Evolutionary conservation across 805 yeast genomes (phyloP), one percentile per base, ranked within the genome.

Genomic region (Metschnikowia colocasiae): DNA sequence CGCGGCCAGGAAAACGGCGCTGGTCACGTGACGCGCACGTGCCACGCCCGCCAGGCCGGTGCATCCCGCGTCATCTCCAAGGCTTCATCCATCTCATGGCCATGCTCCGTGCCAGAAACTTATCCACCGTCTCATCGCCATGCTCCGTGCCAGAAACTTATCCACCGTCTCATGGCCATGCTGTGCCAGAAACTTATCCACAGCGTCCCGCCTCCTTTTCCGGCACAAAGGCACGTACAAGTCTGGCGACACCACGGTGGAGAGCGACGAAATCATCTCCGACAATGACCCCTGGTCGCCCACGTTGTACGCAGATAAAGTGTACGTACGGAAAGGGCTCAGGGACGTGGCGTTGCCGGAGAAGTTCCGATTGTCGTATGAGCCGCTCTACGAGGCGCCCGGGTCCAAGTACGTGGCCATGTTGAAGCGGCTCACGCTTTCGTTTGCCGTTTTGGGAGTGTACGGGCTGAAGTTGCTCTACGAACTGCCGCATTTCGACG

Each of bases 351-450:
- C 74, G n/a, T 59, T 85, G 20, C 82, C 82, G 5, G 59, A 68
- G 4, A 72, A 80, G 22, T 76, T 60, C 48, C 65, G 88, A 44
- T 65, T 82, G 5, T 80, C 86, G 2, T 76, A 80, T 56, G 73
- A 71, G 50, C 85, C 91, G 3, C 55, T 86, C 22, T 86, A 86
- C 56, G 78, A 73, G 42, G 80, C 85, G 0, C 88, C 90, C 0
- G 72, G 82, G 2, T 71, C 80, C 6, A 75, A 78, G 40, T 81
- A 82, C 47, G 80, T 84, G 2, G 79, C 86, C 2, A 72, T 82
- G 46, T 68, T 83, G 38, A 85, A 83, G 56, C 63, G 89, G 52
- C 69, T 83, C 47, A 71, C 86, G 2, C 57, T 85, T 8, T 84
- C 85, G 22, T 78, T 83, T 56, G 80, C 82, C 2, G 74, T 76